Percentiles rank a stretch among this genome's conserved stretches.
These are phyloP conservation scores for Trichophyton benhamiae DNA, from an alignment of 2,329 filamentous ascomycete species.

Conservation along the genomic window DNA sequence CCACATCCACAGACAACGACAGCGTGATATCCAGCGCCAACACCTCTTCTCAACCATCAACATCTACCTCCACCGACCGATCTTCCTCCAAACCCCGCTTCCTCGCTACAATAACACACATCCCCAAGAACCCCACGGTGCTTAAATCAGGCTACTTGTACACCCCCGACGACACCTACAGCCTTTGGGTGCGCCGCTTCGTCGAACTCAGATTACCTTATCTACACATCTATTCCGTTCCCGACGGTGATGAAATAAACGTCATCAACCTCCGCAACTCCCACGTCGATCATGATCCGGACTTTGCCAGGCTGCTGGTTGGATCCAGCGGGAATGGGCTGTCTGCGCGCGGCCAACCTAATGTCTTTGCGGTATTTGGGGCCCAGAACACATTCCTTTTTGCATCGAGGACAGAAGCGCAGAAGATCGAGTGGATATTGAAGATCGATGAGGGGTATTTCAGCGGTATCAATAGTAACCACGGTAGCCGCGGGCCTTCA, in stretches of 20 bases:
- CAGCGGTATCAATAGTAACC: constrained; percentile 15
- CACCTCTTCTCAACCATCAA: constrained; percentile 15
- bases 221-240: constrained; percentile 73
- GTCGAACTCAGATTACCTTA: constrained; percentile 87
- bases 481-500: neutral
- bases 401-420: constrained; percentile 72
- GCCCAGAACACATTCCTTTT: constrained; percentile 94
- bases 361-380: constrained; percentile 89
- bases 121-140: constrained; percentile 67
- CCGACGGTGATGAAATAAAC: constrained; percentile 79
- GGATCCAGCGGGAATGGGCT: constrained; percentile 27
- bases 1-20: constrained; percentile 1
- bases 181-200: constrained; percentile 82
- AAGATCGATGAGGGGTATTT: constrained; percentile 77
- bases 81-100: constrained; percentile 45
- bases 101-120: constrained; percentile 61
- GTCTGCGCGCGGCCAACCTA: constrained; percentile 41
- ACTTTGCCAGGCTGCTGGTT: constrained; percentile 66
- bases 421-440: constrained; percentile 96
- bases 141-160: constrained; percentile 82
- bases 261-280: constrained; percentile 81
- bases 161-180: constrained; percentile 62
- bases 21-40: constrained; percentile 11
- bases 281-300: constrained; percentile 82
- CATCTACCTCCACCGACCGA: constrained; percentile 15